Evolutionary conservation across 441 rosid genomes (phyloP), one percentile per base, ranked within the genome.

Genomic region (Gossypium davidsonii): DNA sequence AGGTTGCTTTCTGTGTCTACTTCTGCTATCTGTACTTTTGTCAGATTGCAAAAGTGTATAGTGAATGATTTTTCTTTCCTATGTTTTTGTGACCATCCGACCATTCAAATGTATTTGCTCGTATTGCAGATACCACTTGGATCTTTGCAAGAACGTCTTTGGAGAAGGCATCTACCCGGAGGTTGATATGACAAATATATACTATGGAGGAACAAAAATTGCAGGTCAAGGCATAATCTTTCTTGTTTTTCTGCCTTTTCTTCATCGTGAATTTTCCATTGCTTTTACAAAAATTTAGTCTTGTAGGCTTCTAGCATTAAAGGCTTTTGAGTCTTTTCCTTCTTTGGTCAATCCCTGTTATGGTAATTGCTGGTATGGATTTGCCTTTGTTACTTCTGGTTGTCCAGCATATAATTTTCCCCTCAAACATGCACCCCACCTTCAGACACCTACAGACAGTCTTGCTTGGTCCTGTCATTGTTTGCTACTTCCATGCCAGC

Each of bases 131-230:
- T 94, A 94, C 79, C 98, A 94, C 82, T 65, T 92, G 77, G 92
- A 92, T 62, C 92, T 94, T 49, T 92, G 99, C 80, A 89, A 89
- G 85, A 92, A 84, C 4, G 79, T 92, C 56, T 94, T 94, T 64
- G 97, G 97, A 58, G 83, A 82, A 69, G 90, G 85, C 70, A 77
- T 88, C 75, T 92, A 89, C 82, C 97, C 97, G 72, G 89, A 88
- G 25, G 94, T 94, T 44, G 93, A 94, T 70, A 78, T 79, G 63
- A 94, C 99, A 70, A 94, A 94, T 73, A 75, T 89, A 52, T 92
- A 91, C 79, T 94, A 94, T 34, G 98, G 99, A 67, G 91, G 97
- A 81, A 91, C 87, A 79, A 86, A 73, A 73, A 88, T 91, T 77
- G 90, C 96, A 69, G 99, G 99, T 90, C 44, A 52, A 12, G 17